Base-by-base conservation (phyloP, 306 rosid genomes). In the Sicyos edulis region DNA sequence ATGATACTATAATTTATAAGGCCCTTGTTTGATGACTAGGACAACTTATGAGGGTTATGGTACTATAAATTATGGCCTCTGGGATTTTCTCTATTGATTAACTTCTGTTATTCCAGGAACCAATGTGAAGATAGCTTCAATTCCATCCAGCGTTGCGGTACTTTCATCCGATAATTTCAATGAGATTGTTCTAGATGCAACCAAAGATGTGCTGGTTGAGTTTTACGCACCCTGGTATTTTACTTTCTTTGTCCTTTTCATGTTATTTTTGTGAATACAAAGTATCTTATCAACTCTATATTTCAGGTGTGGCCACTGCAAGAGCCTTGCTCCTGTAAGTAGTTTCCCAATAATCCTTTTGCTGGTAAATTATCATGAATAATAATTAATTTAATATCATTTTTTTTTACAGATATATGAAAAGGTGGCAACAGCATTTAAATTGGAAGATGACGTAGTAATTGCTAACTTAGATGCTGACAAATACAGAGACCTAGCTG, bases 221-320 rank as follows among this genome's bases (percentile, higher is more conserved):
- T 93, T 90, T 78, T 93, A 93, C 75, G 96, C 98, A 73, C 96
- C 98, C 34, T 90, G 96, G 98, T 93, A 82, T 81, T 83, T 53
- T 49, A 57, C 42, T 50, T 69, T 51, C 53, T 32, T 3, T 32
- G 37, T 10, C n/a, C 13, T 49, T 49, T 13, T 12, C n/a, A 5
- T 12, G 16, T 12, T 49, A 49, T 49, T 49, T 49, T 49, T 12
- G 53, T 14, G 53, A 49, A 3, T 49, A 10, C 55, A 34, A 32
- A 74, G 55, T 51, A 17, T 50, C 37, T 63, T 24, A 62, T 17
- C 29, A 52, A 52, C 62, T 53, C 11, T 60, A 70, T 20, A 24
- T 66, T 80, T 50, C 78, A 93, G 98, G 98, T 93, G 98, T 75
- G 91, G 96, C 78, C 98, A 93, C 75, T 93, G 98, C 89, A 88